Base-by-base conservation (phyloP, 116 monocot genomes). In the Cymodocea nodosa region DNA sequence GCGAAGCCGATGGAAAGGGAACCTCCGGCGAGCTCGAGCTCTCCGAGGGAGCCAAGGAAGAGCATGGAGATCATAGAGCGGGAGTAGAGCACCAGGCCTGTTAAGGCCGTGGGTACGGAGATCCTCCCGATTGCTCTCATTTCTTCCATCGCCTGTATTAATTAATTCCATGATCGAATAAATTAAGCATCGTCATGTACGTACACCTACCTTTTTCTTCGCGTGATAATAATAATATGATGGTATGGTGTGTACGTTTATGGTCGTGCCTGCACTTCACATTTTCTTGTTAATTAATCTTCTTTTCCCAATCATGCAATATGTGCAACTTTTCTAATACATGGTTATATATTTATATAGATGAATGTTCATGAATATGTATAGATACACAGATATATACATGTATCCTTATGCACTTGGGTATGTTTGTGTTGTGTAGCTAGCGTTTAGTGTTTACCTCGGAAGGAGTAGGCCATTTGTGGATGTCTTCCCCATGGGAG, bases 21-120 rank as follows among this genome's bases (percentile, higher is more conserved):
- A 16, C 91, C 91, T 1, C 87, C 87, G 6, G 91, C 91, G 19
- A 92, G 87, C 64, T 80, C 76, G 4, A 86, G 80, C 74, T 92
- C 84, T 0, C 91, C 91, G 4, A 92, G 74, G 70, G 77, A 63
- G 52, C 87, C 91, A 0, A 92, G 66, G 78, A 92, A 92, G 20
- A 92, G 80, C 91, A 84, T 92, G 23, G 91, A 92, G 71, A 92
- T 82, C 80, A 91, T 79, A 19, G 87, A 68, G 0, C 91, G 79
- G 5, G 87, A 87, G 80, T 91, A 91, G 64, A 91, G 84, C 39
- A 91, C 84, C 3, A 91, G 76, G 0, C 91, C 91, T 1, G 91
- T 91, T 15, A 84, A 7, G 12, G 84, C 73, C 1, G 87, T 78
- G 4, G 91, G 91, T 25, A 84, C 25, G 0, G 84, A 82, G 15